Base-by-base conservation (phyloP, 768 basidiomycete species). In the Daedalea quercina region DNA sequence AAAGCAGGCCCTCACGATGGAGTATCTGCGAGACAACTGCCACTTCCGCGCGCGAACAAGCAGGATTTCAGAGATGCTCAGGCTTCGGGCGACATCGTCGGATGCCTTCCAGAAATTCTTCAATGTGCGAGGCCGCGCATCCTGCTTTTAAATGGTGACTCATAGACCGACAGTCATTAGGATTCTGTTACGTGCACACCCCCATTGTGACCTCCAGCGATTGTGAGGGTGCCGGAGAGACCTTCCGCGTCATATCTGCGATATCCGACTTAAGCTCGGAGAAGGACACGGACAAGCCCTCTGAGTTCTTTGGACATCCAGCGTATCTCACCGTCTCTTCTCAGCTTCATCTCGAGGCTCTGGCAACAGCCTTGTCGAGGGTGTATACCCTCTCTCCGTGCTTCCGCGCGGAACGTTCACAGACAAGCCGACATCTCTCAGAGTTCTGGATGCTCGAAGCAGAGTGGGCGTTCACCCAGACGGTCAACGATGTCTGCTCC, bases 381-480 rank as follows among this genome's bases (percentile, higher is more conserved):
- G 88, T 90, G 1, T 99, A 94, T 72, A 94, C 94, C 1, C 79
- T 99, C 22, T 85, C 90, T 0, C 94, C 96, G 0, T 87, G 88
- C 58, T 99, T 99, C 70, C 87, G 96, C 15, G 95, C 96, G 20
- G 96, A 99, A 65, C 82, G 82, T 4, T 89, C 86, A 2, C 78
- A 85, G 59, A 97, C 95, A 1, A 80, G 81, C 28, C 77, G 95
- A n/a, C 96, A 99, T 65, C 79, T 99, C 12, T 84, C 91, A 47
- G 96, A 99, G 67, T 99, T 99, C 68, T 97, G 92, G 89, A 99
- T 99, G 96, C 81, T 97, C 50, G 96, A 99, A 70, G 94, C 90
- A 0, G 96, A 99, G 65, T 85, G 91, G 79, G 83, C 83, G 0
- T 87, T 83, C 63, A 70, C 73, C 20, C 58, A 60, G 22, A 65